Base-by-base conservation (phyloP, 2,329 filamentous ascomycete genomes). In the Venturia asperata region DNA sequence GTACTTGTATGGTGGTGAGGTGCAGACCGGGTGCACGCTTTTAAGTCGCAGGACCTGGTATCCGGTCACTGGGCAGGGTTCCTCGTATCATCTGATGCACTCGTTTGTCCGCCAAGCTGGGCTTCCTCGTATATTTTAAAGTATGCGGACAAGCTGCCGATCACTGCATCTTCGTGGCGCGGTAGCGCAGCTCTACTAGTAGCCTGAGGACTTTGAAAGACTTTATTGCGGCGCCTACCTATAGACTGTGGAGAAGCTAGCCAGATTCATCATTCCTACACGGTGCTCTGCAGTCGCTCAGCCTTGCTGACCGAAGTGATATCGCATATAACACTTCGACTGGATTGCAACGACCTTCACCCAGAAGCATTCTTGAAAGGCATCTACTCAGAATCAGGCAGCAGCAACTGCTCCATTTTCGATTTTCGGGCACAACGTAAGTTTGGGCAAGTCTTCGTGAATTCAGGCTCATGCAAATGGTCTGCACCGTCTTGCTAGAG, bases 151-250 rank as follows among this genome's bases (percentile, higher is more conserved):
- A 58, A 37, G 30, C n/a, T 37, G 52, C 52, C 52, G 52, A 58
- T 58, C 30, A 37, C 21, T n/a, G n/a, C n/a, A n/a, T n/a, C 30
- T n/a, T 56, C 52, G 52, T 58, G 52, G 52, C 30, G 52, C 52
- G 37, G 52, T 37, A 37, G 52, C 27, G 27, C 7, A 49, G 21
- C 15, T 34, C 9, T n/a, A 34, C 49, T 37, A 56, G n/a, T n/a
- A n/a, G n/a, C n/a, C n/a, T n/a, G n/a, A n/a, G 30, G 21, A 34
- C 27, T 9, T 56, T 56, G n/a, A 27, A 19, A 19, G 30, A 37
- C 37, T 19, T 1, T 2, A 37, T 37, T 37, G 15, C 27, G 6
- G 30, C 52, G 24, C 27, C 19, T 55, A 55, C 21, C n/a, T n/a
- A n/a, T n/a, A n/a, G n/a, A n/a, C n/a, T n/a, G n/a, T n/a, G n/a